Base-by-base conservation (phyloP, 805 yeast species). In the Starmerella geochares region DNA sequence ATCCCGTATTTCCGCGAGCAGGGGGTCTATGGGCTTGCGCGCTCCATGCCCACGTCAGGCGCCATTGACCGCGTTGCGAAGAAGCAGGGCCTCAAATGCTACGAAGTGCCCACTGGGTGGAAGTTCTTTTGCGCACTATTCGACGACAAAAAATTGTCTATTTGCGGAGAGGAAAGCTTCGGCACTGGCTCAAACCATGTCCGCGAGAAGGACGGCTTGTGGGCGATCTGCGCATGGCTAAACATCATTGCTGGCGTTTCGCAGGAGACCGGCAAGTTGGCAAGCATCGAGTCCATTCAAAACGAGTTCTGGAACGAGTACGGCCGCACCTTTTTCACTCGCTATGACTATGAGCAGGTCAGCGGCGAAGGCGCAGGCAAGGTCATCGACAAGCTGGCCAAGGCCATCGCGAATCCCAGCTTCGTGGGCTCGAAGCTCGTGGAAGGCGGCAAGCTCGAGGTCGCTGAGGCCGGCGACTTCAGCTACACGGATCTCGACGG, bases 71-170 rank as follows among this genome's bases (percentile, higher is more conserved):
- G 83, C 51, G 98, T 92, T 21, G 97, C 95, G 27, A 77, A 78
- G 64, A 72, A 73, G 52, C 80, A 86, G 67, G 82, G 82, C 28
- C 69, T 90, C 57, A 69, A 80, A 46, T 72, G 81, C 54, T 90
- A 90, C 67, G 98, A 92, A 69, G 97, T 92, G 5, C 98, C 98
- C 49, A 90, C 98, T 17, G 98, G 97, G 31, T 90, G 98, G 98
- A 90, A 90, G 69, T 90, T 90, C 66, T 90, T 90, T 77, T 88
- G 97, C 69, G 90, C 95, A 4, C 71, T 90, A 57, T 90, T 90
- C 62, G 98, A 90, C 65, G 88, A 94, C 35, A 79, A 86, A 62
- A 88, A 87, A 70, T 76, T 90, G 60, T 84, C 95, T 52, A 90
- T 90, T 63, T 90, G 98, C 70, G 98, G 98, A 60, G 98, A 90